These are phyloP conservation scores for Zygotorulaspora sp. DNA, from an alignment of 805 yeast species.

Conservation along the genomic window DNA sequence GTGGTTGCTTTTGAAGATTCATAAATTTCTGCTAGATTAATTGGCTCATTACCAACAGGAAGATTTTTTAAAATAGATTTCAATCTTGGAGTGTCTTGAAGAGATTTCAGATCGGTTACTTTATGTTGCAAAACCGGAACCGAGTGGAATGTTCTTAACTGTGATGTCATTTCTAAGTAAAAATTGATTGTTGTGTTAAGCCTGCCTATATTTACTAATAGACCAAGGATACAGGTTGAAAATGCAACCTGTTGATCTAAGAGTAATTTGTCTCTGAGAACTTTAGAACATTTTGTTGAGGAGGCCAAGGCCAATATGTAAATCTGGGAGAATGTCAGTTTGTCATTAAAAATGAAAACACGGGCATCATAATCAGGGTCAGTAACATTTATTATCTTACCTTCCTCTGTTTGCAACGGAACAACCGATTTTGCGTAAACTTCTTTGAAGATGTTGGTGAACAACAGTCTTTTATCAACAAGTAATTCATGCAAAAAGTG, in stretches of 20 bases:
- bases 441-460: slow-evolving; percentile 56
- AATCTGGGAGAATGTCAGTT: slow-evolving; percentile 74
- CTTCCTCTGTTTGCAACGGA: slow-evolving; percentile 34
- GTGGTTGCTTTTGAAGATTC: slow-evolving; percentile 50
- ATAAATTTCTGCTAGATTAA: slow-evolving; percentile 62
- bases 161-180: slow-evolving; percentile 93
- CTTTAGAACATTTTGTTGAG: slow-evolving; percentile 76
- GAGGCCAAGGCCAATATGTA: slow-evolving; percentile 79
- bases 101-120: slow-evolving; percentile 54
- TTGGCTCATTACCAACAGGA: slow-evolving; percentile 29
- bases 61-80: slow-evolving; percentile 72
- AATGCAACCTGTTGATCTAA: slow-evolving; percentile 58
- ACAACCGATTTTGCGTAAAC: slow-evolving; percentile 35
- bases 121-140: slow-evolving; percentile 76
- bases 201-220: slow-evolving; percentile 86
- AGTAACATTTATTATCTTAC: slow-evolving; percentile 30
- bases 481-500: slow-evolving; percentile 67
- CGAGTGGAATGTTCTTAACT: slow-evolving; percentile 86
- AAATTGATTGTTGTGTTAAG: slow-evolving; percentile 93
- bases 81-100: slow-evolving; percentile 92
- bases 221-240: slow-evolving; percentile 74
- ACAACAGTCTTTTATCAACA: slow-evolving; percentile 57
- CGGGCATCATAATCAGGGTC: slow-evolving; percentile 38
- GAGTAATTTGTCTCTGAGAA: slow-evolving; percentile 71
- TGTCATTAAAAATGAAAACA: slow-evolving; percentile 38